A percentile compares a stretch with the other conserved stretches of the same genome.
phyloP scores from a whole-genome alignment of 306 rosid species.

The Senna siamea region DNA sequence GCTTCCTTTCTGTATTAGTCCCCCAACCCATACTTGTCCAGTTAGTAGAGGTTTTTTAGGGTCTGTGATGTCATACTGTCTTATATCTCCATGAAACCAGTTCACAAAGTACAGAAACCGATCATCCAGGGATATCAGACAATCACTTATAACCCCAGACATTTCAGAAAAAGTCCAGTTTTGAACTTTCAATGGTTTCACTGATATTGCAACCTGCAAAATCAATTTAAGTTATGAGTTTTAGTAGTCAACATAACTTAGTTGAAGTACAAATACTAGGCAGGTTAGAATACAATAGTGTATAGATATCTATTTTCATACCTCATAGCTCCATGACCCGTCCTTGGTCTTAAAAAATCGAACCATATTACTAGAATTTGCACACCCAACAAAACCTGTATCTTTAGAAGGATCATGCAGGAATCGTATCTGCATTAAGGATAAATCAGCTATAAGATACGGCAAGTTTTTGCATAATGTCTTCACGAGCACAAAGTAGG shows the following conservation, averaged over 20 bases:
- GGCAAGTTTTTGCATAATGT: slow-evolving; percentile 5
- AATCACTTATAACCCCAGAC: slow-evolving; percentile 96
- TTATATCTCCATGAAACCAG: slow-evolving; percentile 98
- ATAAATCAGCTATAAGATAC: slow-evolving; percentile 21
- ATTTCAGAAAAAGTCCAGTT: slow-evolving; percentile 95
- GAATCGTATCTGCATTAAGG: slow-evolving; percentile 71
- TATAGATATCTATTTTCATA: slow-evolving; percentile 33
- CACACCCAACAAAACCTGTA: slow-evolving; percentile 88
- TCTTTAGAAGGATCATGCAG: slow-evolving; percentile 95
- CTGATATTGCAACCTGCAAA: slow-evolving; percentile 73
- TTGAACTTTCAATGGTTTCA: slow-evolving; percentile 78
- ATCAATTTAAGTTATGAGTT: slow-evolving; percentile 28
- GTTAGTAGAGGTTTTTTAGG: slow-evolving; percentile 63
- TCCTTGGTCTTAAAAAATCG: slow-evolving; percentile 77
- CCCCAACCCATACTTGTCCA: slow-evolving; percentile 94
- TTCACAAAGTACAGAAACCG: slow-evolving; percentile 83
- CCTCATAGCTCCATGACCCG: slow-evolving; percentile 95
- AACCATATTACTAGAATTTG: slow-evolving; percentile 85
- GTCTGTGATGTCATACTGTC: slow-evolving; percentile 89
- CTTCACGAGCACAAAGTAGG: not conserved
- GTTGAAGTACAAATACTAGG: slow-evolving; percentile 4
- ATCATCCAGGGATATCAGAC: slow-evolving; percentile 87
- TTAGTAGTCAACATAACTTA: not conserved
- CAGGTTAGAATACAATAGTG: not conserved
- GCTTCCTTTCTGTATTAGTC: slow-evolving; percentile 81